Base-by-base conservation (phyloP, 352 stramenopile genomes). In the Globisporangium paddicum region DNA sequence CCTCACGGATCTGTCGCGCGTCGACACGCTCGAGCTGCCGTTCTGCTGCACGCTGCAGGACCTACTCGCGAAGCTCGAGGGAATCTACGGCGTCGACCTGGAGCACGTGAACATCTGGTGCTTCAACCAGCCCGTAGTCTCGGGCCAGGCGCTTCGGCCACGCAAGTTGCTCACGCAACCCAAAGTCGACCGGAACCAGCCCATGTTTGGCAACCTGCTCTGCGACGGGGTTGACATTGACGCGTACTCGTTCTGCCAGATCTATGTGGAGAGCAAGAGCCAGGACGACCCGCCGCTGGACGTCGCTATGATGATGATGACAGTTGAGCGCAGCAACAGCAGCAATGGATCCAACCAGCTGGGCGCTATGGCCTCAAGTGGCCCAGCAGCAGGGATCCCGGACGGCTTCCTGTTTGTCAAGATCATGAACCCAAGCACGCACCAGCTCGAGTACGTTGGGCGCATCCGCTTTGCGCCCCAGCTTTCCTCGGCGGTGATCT, bases 161-260 rank as follows among this genome's bases (percentile, higher is more conserved):
- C 77, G 79, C 9, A 91, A 90, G 65, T 63, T 81, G 19, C 74
- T 93, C 25, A 84, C 73, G 8, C 75, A 66, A 7, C 41, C 68
- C n/a, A 68, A 69, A 28, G 59, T 71, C 51, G 66, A 77, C 32
- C 66, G 66, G 52, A 58, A 77, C 7, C 68, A 64, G 23, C 77
- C 82, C 9, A 72, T 92, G 25, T 93, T 93, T 63, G 79, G 82
- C 13, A 73, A 77, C 35, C 48, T 89, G 54, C 74, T 93, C 5
- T 79, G 72, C 45, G 84, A 93, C 42, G 84, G 84, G 35, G 76
- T 89, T 21, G 84, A 93, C 63, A 89, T 93, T 53, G 84, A 92
- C 50, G 82, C 84, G 6, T 93, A 93, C 68, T 92, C 82, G 40
- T 85, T 86, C 62, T 89, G 79, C 48, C 72, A 90, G 54, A 73